These are phyloP conservation scores for Tilletia setariae DNA, from an alignment of 1,284 basidiomycete species.

Conservation along the genomic window DNA sequence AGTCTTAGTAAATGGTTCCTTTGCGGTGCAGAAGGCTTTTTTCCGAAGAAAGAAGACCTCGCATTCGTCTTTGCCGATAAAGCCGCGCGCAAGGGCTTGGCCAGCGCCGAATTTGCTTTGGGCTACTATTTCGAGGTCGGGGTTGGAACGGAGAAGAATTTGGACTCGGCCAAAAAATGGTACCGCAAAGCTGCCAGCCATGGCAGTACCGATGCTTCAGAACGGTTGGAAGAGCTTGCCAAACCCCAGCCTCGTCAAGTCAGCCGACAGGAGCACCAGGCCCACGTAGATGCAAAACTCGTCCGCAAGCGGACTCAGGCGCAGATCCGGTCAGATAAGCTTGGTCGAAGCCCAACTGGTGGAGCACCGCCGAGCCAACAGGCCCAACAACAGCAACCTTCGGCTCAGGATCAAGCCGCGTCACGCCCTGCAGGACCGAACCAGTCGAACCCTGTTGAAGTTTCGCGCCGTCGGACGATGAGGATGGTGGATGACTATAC, in stretches of 20 bases:
- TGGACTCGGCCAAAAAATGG: conserved; percentile 68
- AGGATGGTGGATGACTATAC: conserved; percentile 13
- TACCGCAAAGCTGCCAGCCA: conserved; percentile 70
- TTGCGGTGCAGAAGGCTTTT: conserved; percentile 73
- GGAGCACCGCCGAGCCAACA: conserved; percentile 6
- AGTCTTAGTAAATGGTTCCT: conserved; percentile 92
- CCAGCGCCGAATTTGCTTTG: conserved; percentile 87
- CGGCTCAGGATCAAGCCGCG: neutral
- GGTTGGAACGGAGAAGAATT: conserved; percentile 58
- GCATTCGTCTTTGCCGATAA: conserved; percentile 89
- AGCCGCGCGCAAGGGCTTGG: conserved; percentile 73
- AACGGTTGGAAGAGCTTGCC: conserved; percentile 68
- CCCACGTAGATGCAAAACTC: conserved; percentile 72
- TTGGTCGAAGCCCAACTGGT: conserved; percentile 20
- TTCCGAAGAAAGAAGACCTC: conserved; percentile 83
- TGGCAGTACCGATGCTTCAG: conserved; percentile 74
- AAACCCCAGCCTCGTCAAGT: conserved; percentile 63
- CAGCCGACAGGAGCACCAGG: conserved; percentile 74
- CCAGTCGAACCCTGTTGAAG: conserved; percentile 4
- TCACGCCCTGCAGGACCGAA: neutral
- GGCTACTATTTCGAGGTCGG: conserved; percentile 81
- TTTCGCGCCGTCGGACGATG: conserved; percentile 9
- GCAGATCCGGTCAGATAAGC: conserved; percentile 34
- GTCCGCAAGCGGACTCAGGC: conserved; percentile 80
- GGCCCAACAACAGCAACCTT: neutral